phyloP scores from a whole-genome alignment of 179 eudicot genomes.

The Amaranthus tricolor region DNA sequence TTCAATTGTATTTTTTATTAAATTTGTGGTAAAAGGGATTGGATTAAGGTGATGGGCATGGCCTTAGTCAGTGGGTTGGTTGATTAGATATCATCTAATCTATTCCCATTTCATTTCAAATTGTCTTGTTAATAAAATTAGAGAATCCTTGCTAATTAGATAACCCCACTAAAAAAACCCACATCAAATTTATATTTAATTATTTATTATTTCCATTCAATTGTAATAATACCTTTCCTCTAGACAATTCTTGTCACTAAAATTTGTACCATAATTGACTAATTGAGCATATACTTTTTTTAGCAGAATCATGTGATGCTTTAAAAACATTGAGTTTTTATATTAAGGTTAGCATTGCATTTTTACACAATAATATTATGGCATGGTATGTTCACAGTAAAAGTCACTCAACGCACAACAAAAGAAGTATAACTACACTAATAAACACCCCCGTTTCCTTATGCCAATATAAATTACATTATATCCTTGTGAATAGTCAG shows the following conservation, averaged over 20 bases:
- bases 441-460: too few species aligned
- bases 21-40: constrained; percentile 23
- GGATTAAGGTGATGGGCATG: constrained; percentile 42
- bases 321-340: constrained; percentile 16
- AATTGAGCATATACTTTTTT: constrained; percentile 8
- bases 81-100: constrained; percentile 40
- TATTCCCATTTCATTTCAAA: neutral
- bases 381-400: too few species aligned
- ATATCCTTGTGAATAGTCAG: too few species aligned
- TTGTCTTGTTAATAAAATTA: constrained; percentile 1
- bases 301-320: constrained; percentile 16
- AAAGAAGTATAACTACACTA: too few species aligned
- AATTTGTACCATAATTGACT: constrained; percentile 34
- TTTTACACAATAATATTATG: too few species aligned
- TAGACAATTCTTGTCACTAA: constrained; percentile 34
- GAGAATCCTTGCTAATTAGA: constrained; percentile 13
- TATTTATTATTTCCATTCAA: constrained; percentile 10
- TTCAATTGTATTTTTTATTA: neutral
- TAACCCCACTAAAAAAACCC: constrained; percentile 28
- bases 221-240: constrained; percentile 17
- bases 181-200: constrained; percentile 17
- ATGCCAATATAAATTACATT: too few species aligned
- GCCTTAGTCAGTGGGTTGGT: constrained; percentile 42
- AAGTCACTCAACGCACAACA: too few species aligned
- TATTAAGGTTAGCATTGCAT: neutral